Base-by-base conservation (phyloP, 352 stramenopile genomes). In the Sclerospora graminicola region DNA sequence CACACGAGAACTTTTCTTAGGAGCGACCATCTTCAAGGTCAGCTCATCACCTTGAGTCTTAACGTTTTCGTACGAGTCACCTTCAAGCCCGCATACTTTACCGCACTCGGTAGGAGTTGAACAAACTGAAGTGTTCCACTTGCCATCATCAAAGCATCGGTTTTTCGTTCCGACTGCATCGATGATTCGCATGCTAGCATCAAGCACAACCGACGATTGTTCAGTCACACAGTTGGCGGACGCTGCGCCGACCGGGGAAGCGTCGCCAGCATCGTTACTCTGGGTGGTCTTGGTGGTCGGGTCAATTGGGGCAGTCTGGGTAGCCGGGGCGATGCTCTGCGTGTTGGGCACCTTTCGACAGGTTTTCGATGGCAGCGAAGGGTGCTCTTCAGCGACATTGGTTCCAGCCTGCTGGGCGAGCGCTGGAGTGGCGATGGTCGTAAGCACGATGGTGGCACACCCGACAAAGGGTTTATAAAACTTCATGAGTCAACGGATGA, bases 11-110 rank as follows among this genome's bases (percentile, higher is more conserved):
- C 74, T 71, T 20, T 83, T 50, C 8, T 55, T 51, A 23, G 57
- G 57, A 1, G 71, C 83, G 7, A 82, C 60, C 29, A 84, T 48
- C 41, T 75, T 67, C 23, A 87, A 59, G 28, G 55, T 46, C 23
- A 87, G 41, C 16, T 66, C 66, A 5, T 66, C 39, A 10, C 51
- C 60, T 5, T 55, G 61, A 0, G 69, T 64, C 34, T 55, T 61
- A 47, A 87, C 75, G 21, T 71, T 71, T 54, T 84, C 82, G 19
- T 69, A 84, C 33, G 82, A 57, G 5, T 57, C 71, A 30, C 75
- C 75, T 56, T 88, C 75, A 1, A 84, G 47, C 8, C 68, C 69
- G 27, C 75, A 87, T 41, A 72, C 75, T 41, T 66, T 60, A 30
- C 69, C 42, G 33, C 71, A 84, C n/a, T 57, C 47, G 20, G 53